phyloP scores from a whole-genome alignment of 345 rosid species.

The Bruguiera sexangula region DNA sequence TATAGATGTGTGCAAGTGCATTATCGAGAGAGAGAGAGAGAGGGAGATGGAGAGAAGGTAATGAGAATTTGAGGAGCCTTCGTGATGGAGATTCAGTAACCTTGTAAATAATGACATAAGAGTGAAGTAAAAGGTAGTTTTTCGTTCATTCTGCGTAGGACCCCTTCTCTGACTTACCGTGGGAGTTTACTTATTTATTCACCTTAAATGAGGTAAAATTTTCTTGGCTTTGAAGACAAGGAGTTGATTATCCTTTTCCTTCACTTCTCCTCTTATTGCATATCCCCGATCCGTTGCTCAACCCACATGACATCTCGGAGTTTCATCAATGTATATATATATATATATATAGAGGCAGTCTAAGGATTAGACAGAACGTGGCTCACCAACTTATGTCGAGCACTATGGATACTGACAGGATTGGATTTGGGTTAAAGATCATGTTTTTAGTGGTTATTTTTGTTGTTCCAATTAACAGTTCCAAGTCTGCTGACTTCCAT shows the following conservation, averaged over 20 bases:
- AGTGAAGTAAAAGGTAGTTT: background rate
- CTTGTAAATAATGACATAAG: slow-evolving; percentile 9
- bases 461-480: slow-evolving; percentile 10
- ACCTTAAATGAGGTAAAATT: background rate
- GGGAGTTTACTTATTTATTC: slow-evolving; percentile 17
- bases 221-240: slow-evolving; percentile 43
- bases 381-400: background rate
- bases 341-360: slow-evolving; percentile 28
- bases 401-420: slow-evolving; percentile 30
- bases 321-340: background rate
- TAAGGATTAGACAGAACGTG: slow-evolving; percentile 10
- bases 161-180: slow-evolving; percentile 19
- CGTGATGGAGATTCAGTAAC: background rate
- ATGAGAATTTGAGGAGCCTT: background rate
- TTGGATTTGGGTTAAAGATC: slow-evolving; percentile 4
- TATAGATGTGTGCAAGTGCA: background rate
- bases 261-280: slow-evolving; percentile 26
- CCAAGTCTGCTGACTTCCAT: slow-evolving; percentile 17
- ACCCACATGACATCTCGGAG: too few species aligned
- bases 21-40: too few species aligned
- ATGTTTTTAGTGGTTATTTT: slow-evolving; percentile 18
- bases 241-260: slow-evolving; percentile 12
- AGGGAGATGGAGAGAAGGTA: too few species aligned
- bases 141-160: background rate
- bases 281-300: slow-evolving; percentile 1